phyloP scores from a whole-genome alignment of 176 grass and related monocot genomes.

The Elymus sibiricus region DNA sequence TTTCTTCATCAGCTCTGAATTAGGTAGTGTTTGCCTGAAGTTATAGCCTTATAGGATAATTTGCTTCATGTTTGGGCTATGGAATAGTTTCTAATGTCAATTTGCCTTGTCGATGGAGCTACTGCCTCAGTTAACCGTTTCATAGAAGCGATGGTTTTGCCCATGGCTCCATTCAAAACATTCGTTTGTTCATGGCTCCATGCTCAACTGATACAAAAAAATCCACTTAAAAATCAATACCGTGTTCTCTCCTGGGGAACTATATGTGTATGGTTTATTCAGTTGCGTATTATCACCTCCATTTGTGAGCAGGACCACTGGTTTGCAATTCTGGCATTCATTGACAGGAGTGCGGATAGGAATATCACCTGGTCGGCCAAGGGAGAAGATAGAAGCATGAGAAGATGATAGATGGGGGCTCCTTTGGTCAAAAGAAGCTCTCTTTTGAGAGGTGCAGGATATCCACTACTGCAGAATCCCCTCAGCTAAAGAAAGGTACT shows the following conservation, averaged over 20 bases:
- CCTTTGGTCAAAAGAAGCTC: conserved; percentile 30
- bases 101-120: neutral
- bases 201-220: neutral
- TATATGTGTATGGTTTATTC: neutral
- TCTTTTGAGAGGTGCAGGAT: conserved; percentile 31
- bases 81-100: neutral
- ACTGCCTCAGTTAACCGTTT: neutral
- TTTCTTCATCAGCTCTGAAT: neutral
- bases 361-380: conserved; percentile 54
- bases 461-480: conserved; percentile 34
- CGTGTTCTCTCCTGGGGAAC: neutral
- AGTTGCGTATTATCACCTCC: conserved; percentile 1
- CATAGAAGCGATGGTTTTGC: neutral
- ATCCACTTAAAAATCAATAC: neutral
- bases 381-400: conserved; percentile 35
- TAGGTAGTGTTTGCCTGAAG: neutral
- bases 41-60: neutral
- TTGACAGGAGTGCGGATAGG: conserved; percentile 32
- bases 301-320: neutral
- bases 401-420: conserved; percentile 27
- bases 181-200: neutral
- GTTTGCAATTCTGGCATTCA: conserved; percentile 6
- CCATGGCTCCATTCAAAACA: neutral
- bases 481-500: conserved; percentile 48
- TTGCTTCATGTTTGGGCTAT: conserved; percentile 13